Evolutionary conservation across 139 green algal genomes (phyloP), one percentile per base, ranked within the genome.

Genomic region (Zygnema cylindricum): DNA sequence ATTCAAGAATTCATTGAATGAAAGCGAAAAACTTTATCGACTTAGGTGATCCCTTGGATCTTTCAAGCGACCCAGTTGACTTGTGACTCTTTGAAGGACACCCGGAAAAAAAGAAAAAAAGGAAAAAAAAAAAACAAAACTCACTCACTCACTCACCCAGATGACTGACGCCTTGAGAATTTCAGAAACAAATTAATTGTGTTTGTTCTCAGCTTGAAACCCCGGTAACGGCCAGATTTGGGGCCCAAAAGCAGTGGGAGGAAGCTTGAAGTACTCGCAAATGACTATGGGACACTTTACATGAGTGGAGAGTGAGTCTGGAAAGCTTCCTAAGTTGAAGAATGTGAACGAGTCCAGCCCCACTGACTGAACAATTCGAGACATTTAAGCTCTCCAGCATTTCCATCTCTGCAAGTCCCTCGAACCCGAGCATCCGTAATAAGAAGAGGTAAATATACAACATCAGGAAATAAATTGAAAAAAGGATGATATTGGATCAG

Each of bases 361-460:
- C 49, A 7, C 41, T 86, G 11, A 86, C 79, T 23, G 7, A 1
- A 7, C 33, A 57, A 2, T 25, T 23, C 42, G 43, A 77, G 54
- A 86, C 21, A 7, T 79, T 86, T 43, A 86, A 69, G 1, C 1
- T 40, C 79, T 76, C 79, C 79, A 86, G 39, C 79, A 41, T 42
- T 38, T 57, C 41, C 79, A 86, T 38, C 21, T 43, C 79, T 79
- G 79, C 3, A n/a, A 30, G 35, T 43, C 41, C 35, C 21, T 36
- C 21, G 42, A 2, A 79, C 38, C 71, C 36, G 22, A 35, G 16
- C 42, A 21, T 33, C 71, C 36, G 7, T 79, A 42, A 11, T 43
- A 16, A 79, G 71, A 16, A 55, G 71, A 11, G 36, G 38, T 38
- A 16, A 7, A 55, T 11, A 43, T 41, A 43, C 7, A 30, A 42